Evolutionary conservation across 768 basidiomycete species (phyloP), one percentile per base, ranked within the genome.

Genomic region (Termitomyces sp.): DNA sequence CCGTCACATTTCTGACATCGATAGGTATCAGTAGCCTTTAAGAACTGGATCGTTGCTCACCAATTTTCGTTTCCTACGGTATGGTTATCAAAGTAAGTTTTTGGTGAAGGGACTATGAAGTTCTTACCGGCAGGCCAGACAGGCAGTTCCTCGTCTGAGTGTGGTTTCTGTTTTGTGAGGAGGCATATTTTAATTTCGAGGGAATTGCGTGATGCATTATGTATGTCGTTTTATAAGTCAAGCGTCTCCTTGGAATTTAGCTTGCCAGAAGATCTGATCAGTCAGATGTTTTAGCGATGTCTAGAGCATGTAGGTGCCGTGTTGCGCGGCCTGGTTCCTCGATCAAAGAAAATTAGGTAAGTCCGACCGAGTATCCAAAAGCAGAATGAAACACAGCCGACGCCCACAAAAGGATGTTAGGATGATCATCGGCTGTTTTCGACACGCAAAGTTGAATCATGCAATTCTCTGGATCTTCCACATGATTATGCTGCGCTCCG

Each of bases 1-100:
- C 83, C 83, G 64, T 85, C 82, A 65, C 85, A 87, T 80, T 82
- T 81, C 85, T 86, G 61, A 12, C 37, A 46, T n/a, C 39, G 49
- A 58, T 47, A 24, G 29, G 57, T 47, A 20, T 29, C 2, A 41
- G 39, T 6, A 52, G 37, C n/a, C 28, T 44, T 24, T 24, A n/a
- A 22, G 3, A 29, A 45, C 10, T 31, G 18, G 10, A 48, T 10
- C 13, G 29, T 33, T 42, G 57, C 75, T 58, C 62, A 80, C 78
- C 64, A 80, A 64, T 61, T 80, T 80, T 54, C 77, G 69, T 63
- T 76, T 74, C 60, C 78, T 80, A 53, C 22, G 34, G 12, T 28
- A 49, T 20, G 13, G 34, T 26, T 39, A 45, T 47, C 5, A 45
- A n/a, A 41, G 15, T 36, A 39, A n/a, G 18, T 39, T 37, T 12